Percentiles rank a stretch among this genome's conserved stretches.
Conservation (phyloP, 78 protist genomes). For the Dictyostelium intermedium region DNA sequence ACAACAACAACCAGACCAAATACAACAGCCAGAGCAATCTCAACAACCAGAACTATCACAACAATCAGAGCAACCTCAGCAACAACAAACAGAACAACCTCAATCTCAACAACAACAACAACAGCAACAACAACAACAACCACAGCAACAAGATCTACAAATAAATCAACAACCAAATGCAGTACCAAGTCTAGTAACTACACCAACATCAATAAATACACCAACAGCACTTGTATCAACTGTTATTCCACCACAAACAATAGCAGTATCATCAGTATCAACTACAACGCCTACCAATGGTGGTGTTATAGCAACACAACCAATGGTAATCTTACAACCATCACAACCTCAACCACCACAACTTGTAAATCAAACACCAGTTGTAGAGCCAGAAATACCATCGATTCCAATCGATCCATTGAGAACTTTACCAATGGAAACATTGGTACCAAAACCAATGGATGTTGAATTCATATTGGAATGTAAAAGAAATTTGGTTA, state of each 20-base stretch:
- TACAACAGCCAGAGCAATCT: not conserved
- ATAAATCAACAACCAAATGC: not conserved
- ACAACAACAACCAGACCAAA: not conserved
- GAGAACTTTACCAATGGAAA: not conserved
- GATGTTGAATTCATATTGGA: slow-evolving; percentile 1
- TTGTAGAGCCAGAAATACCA: not conserved
- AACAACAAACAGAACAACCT: not conserved
- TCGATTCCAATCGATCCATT: not conserved
- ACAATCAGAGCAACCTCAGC: not conserved
- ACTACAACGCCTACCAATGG: not conserved
- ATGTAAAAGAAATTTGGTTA: not conserved
- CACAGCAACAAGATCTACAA: not conserved
- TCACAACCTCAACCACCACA: not conserved
- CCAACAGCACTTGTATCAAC: not conserved
- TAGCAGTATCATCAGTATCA: not conserved
- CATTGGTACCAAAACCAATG: slow-evolving; percentile 35
- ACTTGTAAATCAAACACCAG: not conserved
- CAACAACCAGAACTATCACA: no score
- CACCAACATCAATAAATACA: not conserved
- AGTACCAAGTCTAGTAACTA: not conserved
- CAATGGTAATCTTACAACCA: not conserved
- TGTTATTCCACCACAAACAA: not conserved
- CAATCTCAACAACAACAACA: not conserved
- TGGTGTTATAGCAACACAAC: not conserved
- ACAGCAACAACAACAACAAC: not conserved